Evolutionary conservation across 192 early-diverging fungal species (phyloP).

Genomic region (Globomyces pollinis-pini): DNA sequence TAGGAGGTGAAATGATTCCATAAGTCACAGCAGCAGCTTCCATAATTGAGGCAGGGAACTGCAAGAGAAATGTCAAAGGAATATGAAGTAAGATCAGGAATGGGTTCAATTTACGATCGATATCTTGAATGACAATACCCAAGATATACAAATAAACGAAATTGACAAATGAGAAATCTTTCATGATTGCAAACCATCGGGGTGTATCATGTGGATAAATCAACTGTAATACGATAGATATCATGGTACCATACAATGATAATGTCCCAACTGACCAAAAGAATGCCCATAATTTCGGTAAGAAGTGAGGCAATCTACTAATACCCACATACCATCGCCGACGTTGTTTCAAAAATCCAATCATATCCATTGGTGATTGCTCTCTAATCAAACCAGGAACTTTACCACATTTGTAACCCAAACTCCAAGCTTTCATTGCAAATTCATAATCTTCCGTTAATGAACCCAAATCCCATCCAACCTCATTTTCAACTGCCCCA

Average conservation of each 20-base stretch:
- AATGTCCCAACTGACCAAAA: conserved; percentile 49
- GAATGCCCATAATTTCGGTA: conserved; percentile 45
- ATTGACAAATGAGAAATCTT: conserved; percentile 43
- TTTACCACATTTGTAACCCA: conserved; percentile 41
- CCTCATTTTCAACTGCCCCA: conserved; percentile 46
- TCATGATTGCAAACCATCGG: conserved; percentile 44
- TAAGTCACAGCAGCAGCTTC: conserved; percentile 47
- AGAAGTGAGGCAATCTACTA: conserved; percentile 39
- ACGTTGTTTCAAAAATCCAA: conserved; percentile 53
- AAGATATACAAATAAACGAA: conserved; percentile 47
- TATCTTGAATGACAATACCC: conserved; percentile 44
- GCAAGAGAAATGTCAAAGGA: conserved; percentile 34
- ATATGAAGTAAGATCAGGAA: conserved; percentile 33
- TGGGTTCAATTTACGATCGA: conserved; percentile 39
- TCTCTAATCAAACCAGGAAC: conserved; percentile 45
- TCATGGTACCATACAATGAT: conserved; percentile 36
- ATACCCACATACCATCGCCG: conserved; percentile 54
- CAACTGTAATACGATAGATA: conserved; percentile 35
- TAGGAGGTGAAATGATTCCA: conserved; percentile 42
- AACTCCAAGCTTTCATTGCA: conserved; percentile 42
- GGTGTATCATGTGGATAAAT: conserved; percentile 25
- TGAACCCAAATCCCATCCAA: conserved; percentile 48
- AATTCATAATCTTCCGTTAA: conserved; percentile 54
- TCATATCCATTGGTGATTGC: conserved; percentile 40
- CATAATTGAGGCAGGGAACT: conserved; percentile 40